Conservation (phyloP, 2,329 filamentous ascomycete genomes). For the Fusarium pseudoanthophilum region DNA sequence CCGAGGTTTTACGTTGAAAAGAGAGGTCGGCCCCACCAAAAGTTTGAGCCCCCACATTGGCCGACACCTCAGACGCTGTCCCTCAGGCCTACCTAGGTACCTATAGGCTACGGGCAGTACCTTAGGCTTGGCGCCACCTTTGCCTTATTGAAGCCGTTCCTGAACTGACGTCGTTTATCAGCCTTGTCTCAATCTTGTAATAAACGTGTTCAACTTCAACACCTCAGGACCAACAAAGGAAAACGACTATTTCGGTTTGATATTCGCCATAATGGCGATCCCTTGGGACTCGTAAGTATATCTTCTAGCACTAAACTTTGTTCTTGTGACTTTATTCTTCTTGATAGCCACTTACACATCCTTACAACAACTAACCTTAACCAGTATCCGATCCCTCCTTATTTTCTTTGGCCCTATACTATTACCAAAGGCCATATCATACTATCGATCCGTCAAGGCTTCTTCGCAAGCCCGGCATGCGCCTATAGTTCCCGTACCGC, state of each 20-base stretch:
- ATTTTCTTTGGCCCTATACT: slow-evolving; percentile 77
- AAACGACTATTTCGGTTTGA: background rate
- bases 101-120: background rate
- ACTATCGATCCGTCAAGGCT: slow-evolving; percentile 67
- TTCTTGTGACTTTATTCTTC: background rate
- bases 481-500: slow-evolving; percentile 66
- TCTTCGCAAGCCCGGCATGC: slow-evolving; percentile 57
- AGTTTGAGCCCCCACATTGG: slow-evolving; percentile 11
- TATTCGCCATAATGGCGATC: slow-evolving; percentile 42
- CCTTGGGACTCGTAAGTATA: slow-evolving; percentile 45
- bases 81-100: background rate
- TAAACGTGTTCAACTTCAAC: slow-evolving; percentile 32
- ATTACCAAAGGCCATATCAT: slow-evolving; percentile 71
- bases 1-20: slow-evolving; percentile 27
- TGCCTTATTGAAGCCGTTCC: slow-evolving; percentile 27
- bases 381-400: slow-evolving; percentile 64
- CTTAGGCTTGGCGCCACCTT: slow-evolving; percentile 29
- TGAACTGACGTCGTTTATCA: slow-evolving; percentile 36
- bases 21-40: slow-evolving; percentile 32
- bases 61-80: slow-evolving; percentile 5
- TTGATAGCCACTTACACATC: slow-evolving; percentile 9
- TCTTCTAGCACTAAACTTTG: background rate
- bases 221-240: background rate
- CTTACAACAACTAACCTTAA: background rate
- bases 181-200: slow-evolving; percentile 29